Conservation (phyloP, 345 rosid species). For the Citrus trifoliata region DNA sequence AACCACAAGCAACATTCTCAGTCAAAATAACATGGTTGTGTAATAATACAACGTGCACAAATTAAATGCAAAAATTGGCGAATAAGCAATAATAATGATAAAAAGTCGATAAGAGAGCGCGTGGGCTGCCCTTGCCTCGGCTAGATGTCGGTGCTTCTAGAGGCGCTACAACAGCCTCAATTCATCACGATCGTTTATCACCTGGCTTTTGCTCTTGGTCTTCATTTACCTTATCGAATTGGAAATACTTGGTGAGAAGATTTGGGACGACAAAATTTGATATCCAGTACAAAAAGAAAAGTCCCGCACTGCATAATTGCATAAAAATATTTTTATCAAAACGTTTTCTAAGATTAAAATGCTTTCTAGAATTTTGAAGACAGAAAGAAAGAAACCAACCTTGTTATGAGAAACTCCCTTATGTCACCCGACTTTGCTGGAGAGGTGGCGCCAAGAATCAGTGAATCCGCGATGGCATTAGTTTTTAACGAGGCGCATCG, state of each 20-base stretch:
- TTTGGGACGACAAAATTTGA: constrained; percentile 39
- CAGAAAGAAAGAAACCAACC: constrained; percentile 22
- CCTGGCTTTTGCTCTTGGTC: constrained; percentile 3
- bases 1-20: neutral
- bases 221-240: constrained; percentile 16
- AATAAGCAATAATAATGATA: too few relatives aligned
- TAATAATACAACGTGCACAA: neutral
- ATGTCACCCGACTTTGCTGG: constrained; percentile 29
- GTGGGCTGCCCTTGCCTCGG: neutral
- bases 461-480: constrained; percentile 15
- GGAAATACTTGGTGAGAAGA: constrained; percentile 27
- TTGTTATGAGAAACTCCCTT: constrained; percentile 31
- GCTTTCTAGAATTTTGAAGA: neutral
- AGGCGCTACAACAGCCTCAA: neutral
- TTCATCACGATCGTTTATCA: neutral
- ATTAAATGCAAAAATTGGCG: neutral
- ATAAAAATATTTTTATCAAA: too few relatives aligned
- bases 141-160: neutral
- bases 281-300: constrained; percentile 30
- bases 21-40: too few relatives aligned
- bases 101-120: too few relatives aligned
- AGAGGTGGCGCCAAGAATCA: constrained; percentile 24
- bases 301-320: constrained; percentile 30
- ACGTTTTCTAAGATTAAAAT: neutral
- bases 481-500: neutral